Evolutionary conservation across 495 filamentous ascomycete genomes (phyloP).

Genomic region (Podospora comata): DNA sequence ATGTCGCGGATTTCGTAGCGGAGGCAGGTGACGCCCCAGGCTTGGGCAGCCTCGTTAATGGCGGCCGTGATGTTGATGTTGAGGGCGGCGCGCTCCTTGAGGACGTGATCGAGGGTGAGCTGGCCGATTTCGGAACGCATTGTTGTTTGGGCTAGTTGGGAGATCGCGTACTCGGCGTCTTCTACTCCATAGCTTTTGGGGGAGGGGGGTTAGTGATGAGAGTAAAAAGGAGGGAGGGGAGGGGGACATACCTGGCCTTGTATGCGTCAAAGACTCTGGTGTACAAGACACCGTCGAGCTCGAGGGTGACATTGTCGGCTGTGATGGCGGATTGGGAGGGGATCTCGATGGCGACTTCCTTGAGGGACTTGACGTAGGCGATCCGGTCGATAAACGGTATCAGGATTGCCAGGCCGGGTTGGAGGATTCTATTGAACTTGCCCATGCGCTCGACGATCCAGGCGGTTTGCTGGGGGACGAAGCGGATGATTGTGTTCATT

Average conservation of each 20-base stretch:
- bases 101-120: constrained; percentile 90
- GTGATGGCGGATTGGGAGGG: constrained; percentile 94
- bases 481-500: constrained; percentile 91
- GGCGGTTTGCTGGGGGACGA: constrained; percentile 97
- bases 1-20: constrained; percentile 98
- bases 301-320: constrained; percentile 94
- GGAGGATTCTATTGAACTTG: constrained; percentile 85
- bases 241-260: constrained; percentile 71
- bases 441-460: constrained; percentile 99
- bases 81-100: constrained; percentile 91
- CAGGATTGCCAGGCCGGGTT: constrained; percentile 86
- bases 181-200: constrained; percentile 79
- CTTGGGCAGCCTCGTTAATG: constrained; percentile 95
- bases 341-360: constrained; percentile 94
- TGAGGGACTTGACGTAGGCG: constrained; percentile 94
- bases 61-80: constrained; percentile 97
- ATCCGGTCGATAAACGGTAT: constrained; percentile 92
- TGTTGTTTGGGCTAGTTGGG: constrained; percentile 94
- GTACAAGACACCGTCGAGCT: constrained; percentile 92
- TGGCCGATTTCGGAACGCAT: constrained; percentile 99
- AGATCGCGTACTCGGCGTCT: constrained; percentile 98
- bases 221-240: constrained; percentile 3
- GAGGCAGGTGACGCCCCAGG: constrained; percentile 93
- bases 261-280: constrained; percentile 96
- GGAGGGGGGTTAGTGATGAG: constrained; percentile 12